A percentile compares a stretch with the other conserved stretches of the same genome.
phyloP scores from a whole-genome alignment of 1,284 basidiomycete genomes.

The Rhodotorula glutinis region DNA sequence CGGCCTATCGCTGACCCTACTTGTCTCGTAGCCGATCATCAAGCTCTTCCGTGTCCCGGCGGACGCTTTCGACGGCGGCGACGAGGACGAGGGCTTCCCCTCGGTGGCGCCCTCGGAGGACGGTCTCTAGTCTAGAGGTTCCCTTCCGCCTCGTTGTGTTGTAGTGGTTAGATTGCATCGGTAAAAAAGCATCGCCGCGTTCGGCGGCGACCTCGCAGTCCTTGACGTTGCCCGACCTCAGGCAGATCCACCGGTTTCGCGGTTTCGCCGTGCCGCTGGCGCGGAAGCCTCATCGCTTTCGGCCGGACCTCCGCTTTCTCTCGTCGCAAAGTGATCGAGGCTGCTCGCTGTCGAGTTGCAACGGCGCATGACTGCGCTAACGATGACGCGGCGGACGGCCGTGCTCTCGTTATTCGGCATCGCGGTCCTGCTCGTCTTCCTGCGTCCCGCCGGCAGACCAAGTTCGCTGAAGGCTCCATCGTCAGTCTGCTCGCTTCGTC shows the following conservation, averaged over 20 bases:
- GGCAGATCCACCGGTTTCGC: no score
- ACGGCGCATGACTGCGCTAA: no score
- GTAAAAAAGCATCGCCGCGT: not conserved
- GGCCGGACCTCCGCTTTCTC: not conserved
- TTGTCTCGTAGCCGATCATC: constrained; percentile 79
- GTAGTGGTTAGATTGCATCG: not conserved
- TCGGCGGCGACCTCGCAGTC: no score
- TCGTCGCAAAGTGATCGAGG: not conserved
- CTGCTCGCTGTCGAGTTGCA: not conserved
- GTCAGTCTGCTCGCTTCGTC: not conserved
- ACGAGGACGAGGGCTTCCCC: constrained; percentile 48
- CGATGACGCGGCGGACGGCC: not conserved
- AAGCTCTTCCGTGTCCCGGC: constrained; percentile 88
- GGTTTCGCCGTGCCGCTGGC: no score
- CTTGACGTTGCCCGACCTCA: no score
- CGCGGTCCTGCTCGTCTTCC: not conserved
- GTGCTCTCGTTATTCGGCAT: not conserved
- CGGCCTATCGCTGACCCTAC: no score
- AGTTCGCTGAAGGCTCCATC: not conserved
- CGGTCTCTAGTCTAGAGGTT: constrained; percentile 13
- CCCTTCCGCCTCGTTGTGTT: not conserved
- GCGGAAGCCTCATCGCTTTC: not conserved
- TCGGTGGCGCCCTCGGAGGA: constrained; percentile 17
- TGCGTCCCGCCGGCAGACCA: not conserved
- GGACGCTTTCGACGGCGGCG: constrained; percentile 66